phyloP scores from a whole-genome alignment of 2,329 filamentous ascomycete genomes.

The Alternaria sp. region DNA sequence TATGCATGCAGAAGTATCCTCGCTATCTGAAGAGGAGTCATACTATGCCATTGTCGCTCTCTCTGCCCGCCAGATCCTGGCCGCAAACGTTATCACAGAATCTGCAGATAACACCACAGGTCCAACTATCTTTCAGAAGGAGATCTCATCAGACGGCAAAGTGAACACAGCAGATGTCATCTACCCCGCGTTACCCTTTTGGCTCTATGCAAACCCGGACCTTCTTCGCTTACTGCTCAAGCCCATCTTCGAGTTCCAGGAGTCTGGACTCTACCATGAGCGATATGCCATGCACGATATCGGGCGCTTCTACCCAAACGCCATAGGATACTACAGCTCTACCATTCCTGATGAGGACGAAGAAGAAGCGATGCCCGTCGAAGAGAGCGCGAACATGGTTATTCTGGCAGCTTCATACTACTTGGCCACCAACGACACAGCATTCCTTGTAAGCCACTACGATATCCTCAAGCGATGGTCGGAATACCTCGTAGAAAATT shows the following conservation, averaged over 20 bases:
- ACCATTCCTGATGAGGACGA: background rate
- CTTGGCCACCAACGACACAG: background rate
- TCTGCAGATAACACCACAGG: background rate
- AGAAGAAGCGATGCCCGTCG: background rate
- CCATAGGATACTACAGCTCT: background rate
- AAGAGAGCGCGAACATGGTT: background rate
- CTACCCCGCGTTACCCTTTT: background rate
- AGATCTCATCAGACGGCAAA: background rate
- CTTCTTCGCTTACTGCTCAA: background rate
- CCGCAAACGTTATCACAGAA: background rate
- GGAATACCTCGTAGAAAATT: background rate
- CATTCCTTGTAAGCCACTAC: background rate
- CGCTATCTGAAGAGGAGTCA: background rate
- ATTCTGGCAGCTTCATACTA: background rate
- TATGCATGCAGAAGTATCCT: background rate
- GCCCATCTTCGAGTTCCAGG: background rate
- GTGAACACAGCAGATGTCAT: background rate
- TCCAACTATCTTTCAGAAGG: background rate
- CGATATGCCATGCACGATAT: conserved; percentile 1
- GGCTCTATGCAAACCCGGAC: conserved; percentile 3
- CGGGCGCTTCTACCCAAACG: background rate
- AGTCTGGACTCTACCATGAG: background rate
- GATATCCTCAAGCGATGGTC: background rate
- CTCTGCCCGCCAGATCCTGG: background rate
- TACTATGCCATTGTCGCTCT: background rate